phyloP scores from a whole-genome alignment of 202 grass and related monocot genomes.

The Schoenoplectus tabernaemontani region DNA sequence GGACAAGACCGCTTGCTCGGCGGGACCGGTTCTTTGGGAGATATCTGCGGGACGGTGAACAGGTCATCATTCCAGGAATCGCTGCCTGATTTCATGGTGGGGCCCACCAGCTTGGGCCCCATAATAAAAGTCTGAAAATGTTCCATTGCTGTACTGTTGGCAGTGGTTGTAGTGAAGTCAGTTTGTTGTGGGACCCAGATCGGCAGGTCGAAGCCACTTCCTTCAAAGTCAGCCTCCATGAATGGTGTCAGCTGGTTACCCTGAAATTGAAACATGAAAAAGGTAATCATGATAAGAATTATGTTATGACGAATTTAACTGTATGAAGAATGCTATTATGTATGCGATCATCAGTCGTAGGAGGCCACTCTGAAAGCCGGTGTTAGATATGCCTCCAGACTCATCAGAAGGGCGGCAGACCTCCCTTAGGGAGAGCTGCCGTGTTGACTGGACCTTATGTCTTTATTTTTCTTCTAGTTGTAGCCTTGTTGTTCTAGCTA shows the following conservation, averaged over 20 bases:
- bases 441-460: no score
- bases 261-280: neutral
- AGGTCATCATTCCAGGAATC: slow-evolving; percentile 45
- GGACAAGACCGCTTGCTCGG: slow-evolving; percentile 35
- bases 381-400: no score
- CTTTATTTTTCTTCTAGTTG: no score
- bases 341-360: no score
- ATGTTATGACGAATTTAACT: neutral
- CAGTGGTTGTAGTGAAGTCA: neutral
- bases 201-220: slow-evolving; percentile 26
- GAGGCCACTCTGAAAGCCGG: no score
- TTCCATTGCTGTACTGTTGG: neutral
- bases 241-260: slow-evolving; percentile 43
- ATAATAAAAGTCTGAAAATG: neutral
- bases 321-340: no score
- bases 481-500: no score
- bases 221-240: slow-evolving; percentile 49
- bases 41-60: slow-evolving; percentile 76
- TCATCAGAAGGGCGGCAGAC: no score
- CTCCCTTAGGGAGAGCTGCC: no score
- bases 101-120: neutral
- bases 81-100: slow-evolving; percentile 15
- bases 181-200: slow-evolving; percentile 15
- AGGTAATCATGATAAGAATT: neutral
- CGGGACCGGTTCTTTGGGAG: slow-evolving; percentile 15